A percentile compares a stretch with the other conserved stretches of the same genome.
Conservation (phyloP, 140 eudicot species). For the Cichorium intybus region DNA sequence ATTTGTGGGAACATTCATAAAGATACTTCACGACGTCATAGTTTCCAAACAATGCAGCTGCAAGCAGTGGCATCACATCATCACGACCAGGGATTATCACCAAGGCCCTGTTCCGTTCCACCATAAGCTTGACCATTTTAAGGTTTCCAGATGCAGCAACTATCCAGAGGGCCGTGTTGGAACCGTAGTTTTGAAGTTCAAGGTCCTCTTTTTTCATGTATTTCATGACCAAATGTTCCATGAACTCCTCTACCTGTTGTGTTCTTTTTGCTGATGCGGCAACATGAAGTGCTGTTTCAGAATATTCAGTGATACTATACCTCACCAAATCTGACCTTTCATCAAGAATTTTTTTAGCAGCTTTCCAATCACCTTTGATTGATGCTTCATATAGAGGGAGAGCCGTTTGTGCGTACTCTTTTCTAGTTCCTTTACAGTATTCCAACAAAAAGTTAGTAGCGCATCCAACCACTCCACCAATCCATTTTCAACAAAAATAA, state of each 20-base stretch:
- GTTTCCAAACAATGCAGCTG: constrained; percentile 38
- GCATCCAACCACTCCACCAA: too few species aligned
- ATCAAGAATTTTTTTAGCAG: constrained; percentile 29
- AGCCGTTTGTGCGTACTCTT: neutral
- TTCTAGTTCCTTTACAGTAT: neutral
- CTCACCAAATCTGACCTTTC: constrained; percentile 5
- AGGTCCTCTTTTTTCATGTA: constrained; percentile 20
- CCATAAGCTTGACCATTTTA: constrained; percentile 29
- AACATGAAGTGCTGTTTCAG: constrained; percentile 42
- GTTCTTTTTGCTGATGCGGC: constrained; percentile 38
- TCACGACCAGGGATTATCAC: constrained; percentile 13
- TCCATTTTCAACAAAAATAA: too few species aligned
- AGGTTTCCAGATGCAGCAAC: constrained; percentile 37
- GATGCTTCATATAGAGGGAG: constrained; percentile 41
- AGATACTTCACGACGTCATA: constrained; percentile 29
- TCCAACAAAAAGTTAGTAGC: neutral
- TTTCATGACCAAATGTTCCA: constrained; percentile 11
- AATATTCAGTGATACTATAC: constrained; percentile 29
- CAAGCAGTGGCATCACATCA: constrained; percentile 26
- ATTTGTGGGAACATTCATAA: neutral
- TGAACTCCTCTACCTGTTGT: constrained; percentile 25
- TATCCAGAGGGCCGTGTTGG: constrained; percentile 39
- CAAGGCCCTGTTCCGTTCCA: constrained; percentile 11
- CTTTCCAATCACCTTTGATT: constrained; percentile 35
- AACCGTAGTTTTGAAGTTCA: constrained; percentile 12